Evolutionary conservation across 2,329 filamentous ascomycete genomes (phyloP), one percentile per base, ranked within the genome.

Genomic region (Colletotrichum abscissum): DNA sequence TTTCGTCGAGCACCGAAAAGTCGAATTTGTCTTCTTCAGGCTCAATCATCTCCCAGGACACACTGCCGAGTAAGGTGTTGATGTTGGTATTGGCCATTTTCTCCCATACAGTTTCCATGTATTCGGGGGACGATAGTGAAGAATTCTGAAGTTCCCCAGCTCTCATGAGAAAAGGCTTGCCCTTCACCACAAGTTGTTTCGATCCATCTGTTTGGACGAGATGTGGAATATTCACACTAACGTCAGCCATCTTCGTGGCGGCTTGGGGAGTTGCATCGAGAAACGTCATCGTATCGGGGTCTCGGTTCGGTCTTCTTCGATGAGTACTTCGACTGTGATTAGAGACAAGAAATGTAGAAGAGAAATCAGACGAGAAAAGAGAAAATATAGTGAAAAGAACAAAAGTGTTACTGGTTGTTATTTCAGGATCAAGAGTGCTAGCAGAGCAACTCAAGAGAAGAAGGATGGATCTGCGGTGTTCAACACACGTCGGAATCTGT

Each of bases 41-140:
- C 70, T 83, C 81, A 8, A 83, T 80, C 52, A 77, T 79, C 42
- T 82, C 81, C 81, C 81, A 83, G 0, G 81, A 77, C 1, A 83
- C 80, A 0, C 78, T 78, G 1, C 81, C 81, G 1, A 82, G 78
- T 5, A 83, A 69, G 0, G 81, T 83, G 75, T 83, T 83, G 72
- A 83, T 75, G 38, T 76, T 77, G 38, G 78, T 76, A 67, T 81
- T 79, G 22, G 76, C 80, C 0, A 78, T 66, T 1, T 79, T 74
- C 75, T 79, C 79, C 49, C 49, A 54, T 22, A 54, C 49, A n/a
- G 19, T 14, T 5, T 11, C 9, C 49, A 54, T 54, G 49, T 54
- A 54, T 11, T 24, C n/a, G 19, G 49, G n/a, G 4, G 49, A 54
- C n/a, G n/a, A 22, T 11, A 54, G 11, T 14, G 52, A 55, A 9